These are phyloP conservation scores for Tetrahymena elliotti DNA, from an alignment of 73 alveolate species.

Conservation along the genomic window DNA sequence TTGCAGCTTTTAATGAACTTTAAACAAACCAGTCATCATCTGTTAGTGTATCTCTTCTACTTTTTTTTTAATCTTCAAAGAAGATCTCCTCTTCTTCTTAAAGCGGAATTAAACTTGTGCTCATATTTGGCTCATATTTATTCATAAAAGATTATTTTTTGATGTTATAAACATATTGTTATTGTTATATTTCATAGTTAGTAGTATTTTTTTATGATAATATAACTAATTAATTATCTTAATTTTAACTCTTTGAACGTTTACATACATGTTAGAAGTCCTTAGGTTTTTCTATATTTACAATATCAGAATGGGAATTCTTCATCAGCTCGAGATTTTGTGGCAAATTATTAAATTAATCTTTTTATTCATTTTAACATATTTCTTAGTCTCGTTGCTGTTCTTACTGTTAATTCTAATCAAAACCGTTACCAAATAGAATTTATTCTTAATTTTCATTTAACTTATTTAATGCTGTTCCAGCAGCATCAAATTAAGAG, in stretches of 20 bases:
- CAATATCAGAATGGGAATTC: neutral
- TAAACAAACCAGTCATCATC: neutral
- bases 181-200: neutral
- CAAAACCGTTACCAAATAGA: neutral
- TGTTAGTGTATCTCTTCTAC: neutral
- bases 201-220: no score
- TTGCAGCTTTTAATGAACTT: neutral
- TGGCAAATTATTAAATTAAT: neutral
- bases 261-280: neutral
- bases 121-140: neutral
- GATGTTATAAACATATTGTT: neutral
- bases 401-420: no score
- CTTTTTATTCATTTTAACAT: neutral
- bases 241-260: neutral
- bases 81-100: neutral
- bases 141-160: neutral
- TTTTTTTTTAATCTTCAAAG: neutral
- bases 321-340: neutral
- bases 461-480: no score
- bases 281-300: neutral
- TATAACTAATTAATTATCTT: neutral
- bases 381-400: no score
- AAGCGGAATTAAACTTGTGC: neutral
- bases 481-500: neutral
- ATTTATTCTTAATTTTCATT: neutral